These are phyloP conservation scores for Solanum pimpinellifolium DNA, from an alignment of 257 asterid genomes.

Conservation along the genomic window DNA sequence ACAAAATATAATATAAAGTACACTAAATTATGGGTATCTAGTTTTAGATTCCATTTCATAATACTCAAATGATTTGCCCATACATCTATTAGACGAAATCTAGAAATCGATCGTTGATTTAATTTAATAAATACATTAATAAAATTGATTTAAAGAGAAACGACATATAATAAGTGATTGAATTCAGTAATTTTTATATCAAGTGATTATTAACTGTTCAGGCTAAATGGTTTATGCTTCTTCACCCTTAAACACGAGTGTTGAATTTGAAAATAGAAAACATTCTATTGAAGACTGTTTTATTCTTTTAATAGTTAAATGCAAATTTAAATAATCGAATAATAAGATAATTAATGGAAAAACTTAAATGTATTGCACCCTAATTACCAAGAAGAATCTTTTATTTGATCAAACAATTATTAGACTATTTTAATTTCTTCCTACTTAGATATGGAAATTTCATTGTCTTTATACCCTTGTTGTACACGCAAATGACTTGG, in stretches of 20 bases:
- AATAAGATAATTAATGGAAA: not conserved
- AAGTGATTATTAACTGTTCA: no score
- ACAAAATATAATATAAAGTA: not conserved
- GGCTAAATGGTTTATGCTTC: not conserved
- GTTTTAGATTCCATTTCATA: not conserved
- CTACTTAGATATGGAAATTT: not conserved
- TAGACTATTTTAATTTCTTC: not conserved
- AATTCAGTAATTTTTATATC: no score
- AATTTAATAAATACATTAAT: no score
- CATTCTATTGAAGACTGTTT: no score
- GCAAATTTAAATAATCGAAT: not conserved
- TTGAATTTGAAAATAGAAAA: not conserved
- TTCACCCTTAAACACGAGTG: accelerated
- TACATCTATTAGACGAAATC: not conserved
- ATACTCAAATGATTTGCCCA: constrained; percentile 2
- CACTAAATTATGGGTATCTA: not conserved
- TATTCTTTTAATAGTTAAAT: not conserved
- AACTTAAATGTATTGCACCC: not conserved
- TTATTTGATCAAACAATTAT: not conserved
- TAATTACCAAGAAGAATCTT: constrained; percentile 3
- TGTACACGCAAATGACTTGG: not conserved
- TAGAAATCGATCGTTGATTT: no score
- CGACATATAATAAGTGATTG: no score
- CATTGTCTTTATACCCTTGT: not conserved
- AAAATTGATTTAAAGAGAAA: no score